These are phyloP conservation scores for Elsinoe ampelina DNA, from an alignment of 2,329 filamentous ascomycete species.

Conservation along the genomic window DNA sequence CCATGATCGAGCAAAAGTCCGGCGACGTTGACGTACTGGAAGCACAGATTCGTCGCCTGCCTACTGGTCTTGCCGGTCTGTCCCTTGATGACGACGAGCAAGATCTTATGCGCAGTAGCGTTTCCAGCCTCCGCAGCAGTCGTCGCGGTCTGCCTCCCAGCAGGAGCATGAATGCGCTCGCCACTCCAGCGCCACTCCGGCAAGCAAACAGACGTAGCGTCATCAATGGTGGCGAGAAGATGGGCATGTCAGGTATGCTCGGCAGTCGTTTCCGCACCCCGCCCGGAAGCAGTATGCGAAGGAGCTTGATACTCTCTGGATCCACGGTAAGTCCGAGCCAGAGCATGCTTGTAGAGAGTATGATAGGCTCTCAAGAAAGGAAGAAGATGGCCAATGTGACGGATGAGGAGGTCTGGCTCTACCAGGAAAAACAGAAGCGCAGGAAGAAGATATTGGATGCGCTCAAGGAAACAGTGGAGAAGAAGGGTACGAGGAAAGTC, in stretches of 20 bases:
- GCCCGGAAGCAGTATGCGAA: constrained; percentile 19
- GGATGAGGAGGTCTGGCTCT: constrained; percentile 31
- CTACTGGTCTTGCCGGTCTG: constrained; percentile 24
- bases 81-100: constrained; percentile 25
- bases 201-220: constrained; percentile 20
- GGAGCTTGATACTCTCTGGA: constrained; percentile 23
- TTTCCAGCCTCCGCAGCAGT: constrained; percentile 22
- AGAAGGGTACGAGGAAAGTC: constrained; percentile 16
- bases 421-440: constrained; percentile 27
- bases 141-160: constrained; percentile 20
- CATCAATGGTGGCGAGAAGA: constrained; percentile 25
- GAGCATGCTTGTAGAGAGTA: constrained; percentile 20
- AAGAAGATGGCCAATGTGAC: constrained; percentile 34
- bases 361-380: constrained; percentile 22
- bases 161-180: constrained; percentile 25
- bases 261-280: constrained; percentile 24
- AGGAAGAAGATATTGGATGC: constrained; percentile 32
- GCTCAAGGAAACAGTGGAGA: constrained; percentile 25
- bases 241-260: constrained; percentile 30
- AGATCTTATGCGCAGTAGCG: constrained; percentile 25
- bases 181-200: constrained; percentile 28
- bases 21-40: constrained; percentile 87
- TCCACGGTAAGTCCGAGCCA: constrained; percentile 15
- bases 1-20: constrained; percentile 82
- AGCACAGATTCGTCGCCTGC: constrained; percentile 67